Conservation (phyloP, 305 asterid species). For the Euphrasia arctica region DNA sequence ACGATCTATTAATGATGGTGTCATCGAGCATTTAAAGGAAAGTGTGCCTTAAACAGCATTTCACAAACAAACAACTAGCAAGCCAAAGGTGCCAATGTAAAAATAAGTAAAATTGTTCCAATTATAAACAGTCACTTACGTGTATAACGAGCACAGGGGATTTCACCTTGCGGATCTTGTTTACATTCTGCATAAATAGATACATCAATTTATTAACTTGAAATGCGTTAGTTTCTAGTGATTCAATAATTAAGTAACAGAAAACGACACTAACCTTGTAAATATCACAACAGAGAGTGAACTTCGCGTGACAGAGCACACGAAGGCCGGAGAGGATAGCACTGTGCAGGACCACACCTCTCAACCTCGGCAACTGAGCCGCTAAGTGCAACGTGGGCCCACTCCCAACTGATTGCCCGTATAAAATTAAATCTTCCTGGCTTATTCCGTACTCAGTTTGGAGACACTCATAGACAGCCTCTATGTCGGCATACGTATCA, state of each 20-base stretch:
- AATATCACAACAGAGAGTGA: constrained; percentile 85
- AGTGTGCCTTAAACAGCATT: too few relatives aligned
- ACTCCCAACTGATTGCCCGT: constrained; percentile 99
- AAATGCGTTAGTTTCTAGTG: not conserved
- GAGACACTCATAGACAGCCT: constrained; percentile 93
- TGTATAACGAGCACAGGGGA: constrained; percentile 94
- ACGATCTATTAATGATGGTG: too few relatives aligned
- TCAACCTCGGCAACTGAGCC: constrained; percentile 81
- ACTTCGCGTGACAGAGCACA: constrained; percentile 90
- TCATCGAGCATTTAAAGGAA: too few relatives aligned
- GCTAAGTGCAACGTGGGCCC: constrained; percentile 98
- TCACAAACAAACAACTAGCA: not conserved
- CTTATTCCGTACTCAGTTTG: constrained; percentile 87
- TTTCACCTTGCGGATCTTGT: constrained; percentile 92
- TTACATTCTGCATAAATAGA: constrained; percentile 75
- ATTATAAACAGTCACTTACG: constrained; percentile 53
- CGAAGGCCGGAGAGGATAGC: constrained; percentile 99
- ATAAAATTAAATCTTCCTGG: constrained; percentile 87
- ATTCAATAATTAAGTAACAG: too few relatives aligned
- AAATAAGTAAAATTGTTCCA: constrained; percentile 10
- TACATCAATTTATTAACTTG: constrained; percentile 22
- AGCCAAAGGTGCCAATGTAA: not conserved
- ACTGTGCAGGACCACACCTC: constrained; percentile 97
- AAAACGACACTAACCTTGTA: constrained; percentile 56
- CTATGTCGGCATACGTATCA: constrained; percentile 94